Evolutionary conservation across 805 yeast genomes (phyloP).

Genomic region (Nakazawaea holstii): DNA sequence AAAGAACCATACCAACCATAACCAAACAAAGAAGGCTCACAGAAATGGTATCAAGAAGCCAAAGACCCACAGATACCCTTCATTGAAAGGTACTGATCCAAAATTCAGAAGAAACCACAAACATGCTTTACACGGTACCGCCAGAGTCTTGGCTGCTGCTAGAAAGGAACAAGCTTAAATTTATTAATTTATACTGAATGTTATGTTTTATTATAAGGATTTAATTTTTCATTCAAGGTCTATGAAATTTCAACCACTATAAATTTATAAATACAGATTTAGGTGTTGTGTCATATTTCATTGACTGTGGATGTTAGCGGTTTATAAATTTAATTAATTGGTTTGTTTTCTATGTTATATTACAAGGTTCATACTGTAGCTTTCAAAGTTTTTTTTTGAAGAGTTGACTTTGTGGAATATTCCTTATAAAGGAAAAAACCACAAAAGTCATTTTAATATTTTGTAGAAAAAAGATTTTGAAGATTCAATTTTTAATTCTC

Average conservation of each 20-base stretch:
- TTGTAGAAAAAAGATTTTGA: no score
- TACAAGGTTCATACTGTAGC: not conserved
- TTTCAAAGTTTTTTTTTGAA: not conserved
- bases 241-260: not conserved
- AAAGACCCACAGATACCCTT: constrained; percentile 95
- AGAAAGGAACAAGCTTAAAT: constrained; percentile 20
- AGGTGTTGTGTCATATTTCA: no score
- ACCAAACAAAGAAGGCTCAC: constrained; percentile 99
- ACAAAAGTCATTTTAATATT: no score
- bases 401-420: not conserved
- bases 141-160: constrained; percentile 85
- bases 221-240: not conserved
- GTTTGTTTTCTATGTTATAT: constrained; percentile 2
- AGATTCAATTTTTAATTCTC: no score
- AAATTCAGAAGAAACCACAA: constrained; percentile 99
- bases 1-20: constrained; percentile 99
- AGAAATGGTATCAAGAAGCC: constrained; percentile 99
- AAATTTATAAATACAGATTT: no score
- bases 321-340: constrained; percentile 5
- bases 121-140: constrained; percentile 97
- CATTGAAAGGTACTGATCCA: constrained; percentile 98
- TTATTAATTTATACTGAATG: constrained; percentile 1
- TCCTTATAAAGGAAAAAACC: no score
- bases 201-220: not conserved
- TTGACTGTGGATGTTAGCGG: not conserved